Percentiles rank a stretch among this genome's conserved stretches.
These are phyloP conservation scores for Alternaria incomplexa DNA, from an alignment of 2,329 filamentous ascomycete genomes.

Conservation along the genomic window DNA sequence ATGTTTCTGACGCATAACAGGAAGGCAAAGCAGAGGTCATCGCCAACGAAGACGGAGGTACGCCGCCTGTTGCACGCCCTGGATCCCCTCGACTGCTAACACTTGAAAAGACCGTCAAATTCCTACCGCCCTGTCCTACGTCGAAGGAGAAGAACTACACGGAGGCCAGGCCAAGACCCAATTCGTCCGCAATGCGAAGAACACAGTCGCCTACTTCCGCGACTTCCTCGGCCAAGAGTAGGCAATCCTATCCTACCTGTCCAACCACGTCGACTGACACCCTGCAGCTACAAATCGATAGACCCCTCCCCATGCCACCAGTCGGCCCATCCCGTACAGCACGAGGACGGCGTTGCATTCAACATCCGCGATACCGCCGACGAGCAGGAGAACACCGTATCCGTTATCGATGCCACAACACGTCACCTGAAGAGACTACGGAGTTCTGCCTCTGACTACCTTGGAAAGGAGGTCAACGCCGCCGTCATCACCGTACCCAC, in stretches of 20 bases:
- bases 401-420: constrained; percentile 80
- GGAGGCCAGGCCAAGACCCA: constrained; percentile 94
- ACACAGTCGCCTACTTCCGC: constrained; percentile 94
- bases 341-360: constrained; percentile 76
- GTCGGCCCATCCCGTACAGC: constrained; percentile 85
- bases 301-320: constrained; percentile 94
- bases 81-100: constrained; percentile 6
- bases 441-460: constrained; percentile 84
- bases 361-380: constrained; percentile 75
- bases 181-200: constrained; percentile 87
- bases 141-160: constrained; percentile 95
- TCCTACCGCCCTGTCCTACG: constrained; percentile 90
- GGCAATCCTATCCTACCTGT: constrained; percentile 29
- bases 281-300: constrained; percentile 83
- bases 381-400: constrained; percentile 66
- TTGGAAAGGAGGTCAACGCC: constrained; percentile 92
- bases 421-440: constrained; percentile 84
- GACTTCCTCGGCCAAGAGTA: constrained; percentile 96
- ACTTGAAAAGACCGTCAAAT: constrained; percentile 83
- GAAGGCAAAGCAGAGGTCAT: constrained; percentile 98
- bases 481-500: constrained; percentile 94
- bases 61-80: constrained; percentile 40
- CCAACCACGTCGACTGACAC: constrained; percentile 22
- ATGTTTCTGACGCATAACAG: constrained; percentile 42
- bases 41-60: constrained; percentile 97